Base-by-base conservation (phyloP, 495 filamentous ascomycete genomes). In the Eremomyces bilateralis region DNA sequence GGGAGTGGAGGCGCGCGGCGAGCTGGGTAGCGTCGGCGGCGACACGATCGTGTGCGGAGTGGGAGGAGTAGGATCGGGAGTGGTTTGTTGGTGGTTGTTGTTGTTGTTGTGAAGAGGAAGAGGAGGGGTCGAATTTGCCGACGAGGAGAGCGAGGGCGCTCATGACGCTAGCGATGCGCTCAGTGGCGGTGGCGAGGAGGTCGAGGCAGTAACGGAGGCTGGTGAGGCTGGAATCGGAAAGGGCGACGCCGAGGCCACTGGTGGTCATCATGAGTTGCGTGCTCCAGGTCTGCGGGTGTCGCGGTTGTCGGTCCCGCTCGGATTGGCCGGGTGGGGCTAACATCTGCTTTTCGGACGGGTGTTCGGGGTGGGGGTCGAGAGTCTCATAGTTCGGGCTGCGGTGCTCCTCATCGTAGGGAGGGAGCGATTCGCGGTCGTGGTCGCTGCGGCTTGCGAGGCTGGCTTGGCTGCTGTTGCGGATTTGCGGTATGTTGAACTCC, bases 231-330 rank as follows among this genome's bases (percentile, higher is more conserved):
- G 81, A 74, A 15, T 90, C 78, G 45, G 72, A 83, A 64, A 95
- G 78, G 0, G 85, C 81, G 15, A 83, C 73, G 21, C 80, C 75
- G 2, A 94, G 60, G 0, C 80, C 81, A 0, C 78, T 84, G 0
- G 83, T 90, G 11, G 72, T 73, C 39, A 90, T 72, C 15, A 90
- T 69, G 11, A 95, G 58, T 22, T 78, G 68, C 6, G 73, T 74
- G 44, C 75, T 71, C 82, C 80, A 90, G 20, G 63, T 71, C 6
- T 54, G 20, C 8, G 20, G 46, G 18, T 50, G 51, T 28, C 39
- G 46, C 38, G 47, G 53, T 33, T 59, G 51, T 20, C 49, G 13
- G 12, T 44, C 17, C 44, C 42, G 2, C 20, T 39, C 25, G 15
- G 18, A 36, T 34, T 34, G 31, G 5, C 29, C n/a, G 15, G 15